phyloP scores from a whole-genome alignment of 768 basidiomycete species.

The Rhodosporidiobolus odoratus region DNA sequence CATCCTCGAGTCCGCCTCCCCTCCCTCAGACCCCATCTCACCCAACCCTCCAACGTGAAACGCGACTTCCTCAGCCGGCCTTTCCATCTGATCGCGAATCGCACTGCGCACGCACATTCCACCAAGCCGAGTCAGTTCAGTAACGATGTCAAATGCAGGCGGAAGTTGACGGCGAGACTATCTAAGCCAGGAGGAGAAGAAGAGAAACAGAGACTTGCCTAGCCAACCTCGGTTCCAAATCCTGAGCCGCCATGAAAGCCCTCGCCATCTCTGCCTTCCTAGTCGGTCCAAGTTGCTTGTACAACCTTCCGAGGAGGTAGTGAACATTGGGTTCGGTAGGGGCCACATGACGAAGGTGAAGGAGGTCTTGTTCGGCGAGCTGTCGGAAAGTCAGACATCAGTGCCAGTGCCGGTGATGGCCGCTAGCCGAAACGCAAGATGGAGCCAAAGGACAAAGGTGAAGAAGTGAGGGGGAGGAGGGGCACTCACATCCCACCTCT shows the following conservation, averaged over 20 bases:
- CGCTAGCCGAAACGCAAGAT: background rate
- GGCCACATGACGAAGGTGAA: conserved; percentile 69
- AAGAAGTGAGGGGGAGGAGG: background rate
- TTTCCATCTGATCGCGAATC: background rate
- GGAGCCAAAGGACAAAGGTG: background rate
- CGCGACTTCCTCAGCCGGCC: background rate
- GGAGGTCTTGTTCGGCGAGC: conserved; percentile 75
- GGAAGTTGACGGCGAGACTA: too few species aligned
- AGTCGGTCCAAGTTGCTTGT: conserved; percentile 71
- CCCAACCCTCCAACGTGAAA: background rate
- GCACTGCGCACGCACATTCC: background rate
- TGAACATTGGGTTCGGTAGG: conserved; percentile 96
- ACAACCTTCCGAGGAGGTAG: conserved; percentile 90
- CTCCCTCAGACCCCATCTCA: background rate
- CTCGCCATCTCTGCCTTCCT: conserved; percentile 63
- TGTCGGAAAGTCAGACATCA: conserved; percentile 45
- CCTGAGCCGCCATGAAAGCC: conserved; percentile 81
- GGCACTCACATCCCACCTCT: conserved; percentile 68
- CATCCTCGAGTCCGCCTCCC: conserved; percentile 8
- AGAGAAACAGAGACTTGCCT: conserved; percentile 50
- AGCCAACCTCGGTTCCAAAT: conserved; percentile 74
- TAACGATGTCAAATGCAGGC: background rate
- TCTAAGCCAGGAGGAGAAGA: background rate
- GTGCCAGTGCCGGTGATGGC: background rate
- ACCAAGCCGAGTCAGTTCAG: background rate